phyloP scores from a whole-genome alignment of 202 grass and related monocot species.

The Digitaria exilis region DNA sequence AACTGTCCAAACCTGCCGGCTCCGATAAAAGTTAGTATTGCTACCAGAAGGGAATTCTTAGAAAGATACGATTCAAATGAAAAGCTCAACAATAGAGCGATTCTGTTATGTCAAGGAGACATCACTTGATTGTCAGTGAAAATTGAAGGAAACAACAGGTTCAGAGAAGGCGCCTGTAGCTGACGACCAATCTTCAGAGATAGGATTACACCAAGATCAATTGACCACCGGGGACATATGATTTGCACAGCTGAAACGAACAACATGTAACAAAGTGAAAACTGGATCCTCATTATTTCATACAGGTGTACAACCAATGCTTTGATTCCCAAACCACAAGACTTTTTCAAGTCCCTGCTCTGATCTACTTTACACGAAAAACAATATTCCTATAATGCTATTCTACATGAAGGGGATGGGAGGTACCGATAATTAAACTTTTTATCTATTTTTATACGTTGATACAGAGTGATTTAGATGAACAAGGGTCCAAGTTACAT shows the following conservation, averaged over 20 bases:
- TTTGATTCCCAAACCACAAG: constrained; percentile 29
- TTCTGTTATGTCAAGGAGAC: background rate
- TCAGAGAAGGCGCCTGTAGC: background rate
- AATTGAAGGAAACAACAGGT: background rate
- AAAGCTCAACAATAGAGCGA: background rate
- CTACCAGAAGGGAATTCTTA: background rate
- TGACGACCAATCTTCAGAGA: background rate
- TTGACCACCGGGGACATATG: background rate
- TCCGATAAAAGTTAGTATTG: background rate
- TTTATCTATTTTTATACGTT: constrained; percentile 52
- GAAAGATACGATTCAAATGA: background rate
- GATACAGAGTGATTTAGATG: constrained; percentile 34
- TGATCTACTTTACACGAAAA: constrained; percentile 62
- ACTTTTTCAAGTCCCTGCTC: constrained; percentile 29
- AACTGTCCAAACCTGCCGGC: background rate
- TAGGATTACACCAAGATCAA: constrained; percentile 2
- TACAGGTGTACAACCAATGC: constrained; percentile 43
- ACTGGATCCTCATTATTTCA: constrained; percentile 45
- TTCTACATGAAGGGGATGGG: constrained; percentile 15
- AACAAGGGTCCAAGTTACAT: constrained; percentile 30
- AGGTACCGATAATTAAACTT: constrained; percentile 41
- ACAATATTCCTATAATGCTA: constrained; percentile 39
- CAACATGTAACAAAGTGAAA: background rate
- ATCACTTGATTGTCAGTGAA: background rate
- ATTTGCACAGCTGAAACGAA: background rate